A percentile compares a stretch with the other conserved stretches of the same genome.
phyloP scores from a whole-genome alignment of 768 basidiomycete genomes.

The Pisolithus microcarpus region DNA sequence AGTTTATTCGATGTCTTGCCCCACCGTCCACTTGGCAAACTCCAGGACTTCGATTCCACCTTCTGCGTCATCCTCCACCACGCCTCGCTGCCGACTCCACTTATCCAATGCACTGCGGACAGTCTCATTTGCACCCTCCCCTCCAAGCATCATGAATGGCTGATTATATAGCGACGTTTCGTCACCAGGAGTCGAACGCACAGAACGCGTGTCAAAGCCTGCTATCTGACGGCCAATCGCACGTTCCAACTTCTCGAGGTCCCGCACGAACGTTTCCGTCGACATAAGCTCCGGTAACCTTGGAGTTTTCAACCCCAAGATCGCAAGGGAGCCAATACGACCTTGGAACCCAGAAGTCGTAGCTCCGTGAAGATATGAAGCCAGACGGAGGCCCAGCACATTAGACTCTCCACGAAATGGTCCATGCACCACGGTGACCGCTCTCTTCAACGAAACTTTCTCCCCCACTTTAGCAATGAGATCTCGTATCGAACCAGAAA shows the following conservation, averaged over 20 bases:
- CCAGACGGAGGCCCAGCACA: conserved; percentile 39
- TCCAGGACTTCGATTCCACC: conserved; percentile 36
- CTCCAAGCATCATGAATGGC: conserved; percentile 69
- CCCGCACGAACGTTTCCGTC: conserved; percentile 44
- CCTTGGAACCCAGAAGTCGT: conserved; percentile 43
- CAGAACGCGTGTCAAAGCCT: conserved; percentile 63
- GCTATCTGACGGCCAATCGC: conserved; percentile 79
- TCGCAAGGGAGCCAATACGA: conserved; percentile 51
- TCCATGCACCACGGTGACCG: conserved; percentile 33
- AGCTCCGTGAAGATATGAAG: conserved; percentile 58
- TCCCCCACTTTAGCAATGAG: conserved; percentile 74
- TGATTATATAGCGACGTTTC: conserved; percentile 61
- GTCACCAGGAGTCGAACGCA: conserved; percentile 36
- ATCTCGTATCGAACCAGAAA: conserved; percentile 58
- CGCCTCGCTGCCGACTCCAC: conserved; percentile 50
- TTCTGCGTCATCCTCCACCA: conserved; percentile 29
- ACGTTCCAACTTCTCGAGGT: conserved; percentile 59
- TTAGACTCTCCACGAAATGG: conserved; percentile 29
- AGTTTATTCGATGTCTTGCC: conserved; percentile 29
- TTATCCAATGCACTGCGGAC: conserved; percentile 31
- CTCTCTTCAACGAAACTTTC: conserved; percentile 66
- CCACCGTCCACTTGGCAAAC: conserved; percentile 62
- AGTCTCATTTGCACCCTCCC: conserved; percentile 28
- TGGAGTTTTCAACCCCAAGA: conserved; percentile 47
- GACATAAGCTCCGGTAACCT: conserved; percentile 37